These are phyloP conservation scores for Aspergillus asperescens DNA, from an alignment of 495 filamentous ascomycete species.

Conservation along the genomic window DNA sequence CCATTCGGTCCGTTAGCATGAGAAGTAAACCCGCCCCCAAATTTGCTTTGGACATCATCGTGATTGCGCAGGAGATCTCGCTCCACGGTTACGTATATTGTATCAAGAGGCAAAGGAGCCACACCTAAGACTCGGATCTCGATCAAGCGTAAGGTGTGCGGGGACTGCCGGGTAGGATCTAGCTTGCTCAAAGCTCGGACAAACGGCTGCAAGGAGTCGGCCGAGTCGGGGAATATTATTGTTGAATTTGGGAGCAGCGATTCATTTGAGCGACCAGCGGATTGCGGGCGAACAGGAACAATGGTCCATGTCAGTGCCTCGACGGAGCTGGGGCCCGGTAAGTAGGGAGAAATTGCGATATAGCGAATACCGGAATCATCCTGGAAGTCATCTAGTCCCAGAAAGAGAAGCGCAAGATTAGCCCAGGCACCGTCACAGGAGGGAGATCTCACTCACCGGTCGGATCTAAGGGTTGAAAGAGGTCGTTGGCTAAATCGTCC, in stretches of 20 bases:
- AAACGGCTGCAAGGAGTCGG: slow-evolving; percentile 73
- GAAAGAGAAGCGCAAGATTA: slow-evolving; percentile 5
- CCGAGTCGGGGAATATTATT: slow-evolving; percentile 75
- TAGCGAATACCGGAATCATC: slow-evolving; percentile 46
- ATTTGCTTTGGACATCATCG: slow-evolving; percentile 57
- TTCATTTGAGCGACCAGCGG: slow-evolving; percentile 67
- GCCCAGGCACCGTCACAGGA: background rate
- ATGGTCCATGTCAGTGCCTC: slow-evolving; percentile 75
- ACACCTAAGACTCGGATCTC: slow-evolving; percentile 82
- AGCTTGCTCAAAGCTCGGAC: slow-evolving; percentile 58
- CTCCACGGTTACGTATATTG: slow-evolving; percentile 79
- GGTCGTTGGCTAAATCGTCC: slow-evolving; percentile 74
- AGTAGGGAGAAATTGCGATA: slow-evolving; percentile 78
- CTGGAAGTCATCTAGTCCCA: slow-evolving; percentile 4
- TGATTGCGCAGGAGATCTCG: slow-evolving; percentile 61
- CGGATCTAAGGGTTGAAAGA: slow-evolving; percentile 59
- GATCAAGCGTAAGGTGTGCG: slow-evolving; percentile 54
- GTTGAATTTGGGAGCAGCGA: slow-evolving; percentile 70
- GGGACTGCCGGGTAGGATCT: slow-evolving; percentile 46
- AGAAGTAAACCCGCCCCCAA: slow-evolving; percentile 54
- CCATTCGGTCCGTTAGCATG: slow-evolving; percentile 32
- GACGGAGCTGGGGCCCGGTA: slow-evolving; percentile 53
- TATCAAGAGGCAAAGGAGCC: slow-evolving; percentile 70
- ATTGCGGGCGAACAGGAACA: slow-evolving; percentile 65
- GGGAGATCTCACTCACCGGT: slow-evolving; percentile 26